Base-by-base conservation (phyloP, 2,329 filamentous ascomycete genomes). In the Fusarium denticulatum region DNA sequence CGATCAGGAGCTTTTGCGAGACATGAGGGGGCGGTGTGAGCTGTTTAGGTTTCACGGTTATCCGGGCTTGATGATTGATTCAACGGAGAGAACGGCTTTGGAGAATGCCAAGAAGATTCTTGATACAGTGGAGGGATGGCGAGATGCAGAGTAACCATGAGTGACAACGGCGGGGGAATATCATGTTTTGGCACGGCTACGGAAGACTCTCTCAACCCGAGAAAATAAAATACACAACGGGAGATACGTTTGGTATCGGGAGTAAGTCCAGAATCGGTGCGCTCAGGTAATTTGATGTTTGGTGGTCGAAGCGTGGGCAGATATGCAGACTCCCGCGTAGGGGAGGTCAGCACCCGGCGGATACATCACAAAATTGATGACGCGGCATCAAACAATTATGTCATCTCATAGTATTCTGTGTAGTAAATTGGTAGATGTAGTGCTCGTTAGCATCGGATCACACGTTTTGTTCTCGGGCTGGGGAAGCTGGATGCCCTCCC, bases 351-450 rank as follows among this genome's bases (percentile, higher is more conserved):
- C 10, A 39, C 20, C 34, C 50, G 24, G 13, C 24, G 7, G 14
- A n/a, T 37, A 14, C 13, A 28, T 1, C 26, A 14, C n/a, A 18
- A 22, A 26, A 28, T 1, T 28, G 24, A 53, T n/a, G 24, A 16
- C 34, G 7, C 20, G 3, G 10, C 10, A 15, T n/a, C 7, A 28
- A 53, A 39, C 7, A 39, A 16, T 2, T 13, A 5, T 10, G 14
- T 1, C 7, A 3, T 16, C 4, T 5, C 5, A n/a, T 7, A 20
- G 18, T 22, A 26, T 16, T 22, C 2, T 22, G 7, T 13, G 5
- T 22, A 22, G 8, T 5, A 7, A 24, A 12, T 26, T 53, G 8
- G 18, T 16, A 6, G 12, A 26, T 12, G 26, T 11, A 9, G 10
- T 36, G 18, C 7, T 9, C 5, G n/a, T 9, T 16, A 20, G 18